Evolutionary conservation across 148 eudicot genomes (phyloP).

Genomic region (Gaultheria prostrata): DNA sequence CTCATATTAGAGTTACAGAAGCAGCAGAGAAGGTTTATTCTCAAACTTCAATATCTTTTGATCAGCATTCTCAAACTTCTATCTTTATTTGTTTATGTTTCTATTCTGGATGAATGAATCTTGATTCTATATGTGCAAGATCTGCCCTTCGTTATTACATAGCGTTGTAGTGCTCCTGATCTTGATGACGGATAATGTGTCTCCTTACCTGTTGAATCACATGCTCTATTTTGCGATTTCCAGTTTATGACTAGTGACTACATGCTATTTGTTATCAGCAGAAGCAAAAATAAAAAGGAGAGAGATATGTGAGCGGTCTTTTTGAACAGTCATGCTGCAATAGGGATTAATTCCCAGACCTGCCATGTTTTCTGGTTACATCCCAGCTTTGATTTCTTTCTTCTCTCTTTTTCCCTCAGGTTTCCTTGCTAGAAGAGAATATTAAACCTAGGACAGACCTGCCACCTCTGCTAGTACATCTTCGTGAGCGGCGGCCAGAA

Average conservation of each 20-base stretch:
- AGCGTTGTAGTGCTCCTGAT: not conserved
- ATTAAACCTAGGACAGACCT: conserved; percentile 79
- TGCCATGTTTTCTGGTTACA: not conserved
- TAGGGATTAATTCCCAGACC: not conserved
- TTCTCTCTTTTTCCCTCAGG: conserved; percentile 38
- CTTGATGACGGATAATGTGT: not conserved
- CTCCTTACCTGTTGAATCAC: not conserved
- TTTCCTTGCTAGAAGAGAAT: conserved; percentile 78
- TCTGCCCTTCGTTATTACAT: not conserved
- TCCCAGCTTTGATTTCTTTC: not conserved
- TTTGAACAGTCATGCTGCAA: not conserved
- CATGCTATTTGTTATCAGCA: not conserved
- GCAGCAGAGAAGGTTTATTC: conserved; percentile 66
- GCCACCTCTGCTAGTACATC: conserved; percentile 84
- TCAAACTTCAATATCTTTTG: not conserved
- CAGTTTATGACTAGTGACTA: not conserved
- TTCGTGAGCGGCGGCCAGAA: conserved; percentile 83
- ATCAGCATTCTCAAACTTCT: conserved; percentile 2
- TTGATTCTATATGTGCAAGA: not conserved
- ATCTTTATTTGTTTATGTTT: not conserved
- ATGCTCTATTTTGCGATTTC: not conserved
- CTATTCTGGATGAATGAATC: not conserved
- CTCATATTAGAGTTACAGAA: conserved; percentile 49
- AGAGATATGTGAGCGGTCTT: not conserved
- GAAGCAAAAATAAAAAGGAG: not conserved